Base-by-base conservation (phyloP, 441 rosid genomes). In the Populus hybrid region DNA sequence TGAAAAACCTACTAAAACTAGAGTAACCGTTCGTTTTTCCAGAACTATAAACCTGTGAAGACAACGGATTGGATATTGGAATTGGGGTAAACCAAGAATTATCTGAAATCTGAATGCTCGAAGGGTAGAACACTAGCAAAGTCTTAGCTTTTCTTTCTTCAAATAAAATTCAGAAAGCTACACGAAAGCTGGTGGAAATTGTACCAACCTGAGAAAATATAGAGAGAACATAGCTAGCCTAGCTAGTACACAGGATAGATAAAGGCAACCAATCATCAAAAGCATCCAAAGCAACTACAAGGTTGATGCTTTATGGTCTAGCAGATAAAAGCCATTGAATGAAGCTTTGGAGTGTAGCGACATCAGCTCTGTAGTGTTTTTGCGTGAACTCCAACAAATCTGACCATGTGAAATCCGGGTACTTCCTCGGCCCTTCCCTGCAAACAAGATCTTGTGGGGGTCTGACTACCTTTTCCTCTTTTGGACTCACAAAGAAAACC, bases 401-500 rank as follows among this genome's bases (percentile, higher is more conserved):
- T 3, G 91, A 88, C 93, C 91, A 89, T 1, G 85, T 86, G 84
- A 88, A 89, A 68, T 88, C 93, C 0, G 92, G 91, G 75, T 87
- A 89, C 68, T 63, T 75, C 74, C 95, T 88, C 18, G 81, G 67
- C 79, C 67, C 80, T 36, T 79, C 85, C 24, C 42, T 46, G 78
- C 61, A 12, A 2, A 83, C 69, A 32, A 89, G 86, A 67, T 82
- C 85, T 9, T 76, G 72, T 28, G 95, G 92, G 42, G 97, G 92
- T 76, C 82, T 85, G 81, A 92, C 93, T 32, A 86, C 86, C 73
- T 88, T 89, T 84, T 89, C 89, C 59, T 75, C 84, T 73, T 82
- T 84, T 2, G 97, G 97, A 76, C 89, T 82, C 79, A 85, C 83
- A 79, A 92, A 92, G 82, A 84, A 90, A 18, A 83, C 94, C 88